Percentiles rank a stretch among this genome's conserved stretches.
Evolutionary conservation across 2,329 filamentous ascomycete genomes (phyloP).

Genomic region (Sclerotiophoma versabilis): DNA sequence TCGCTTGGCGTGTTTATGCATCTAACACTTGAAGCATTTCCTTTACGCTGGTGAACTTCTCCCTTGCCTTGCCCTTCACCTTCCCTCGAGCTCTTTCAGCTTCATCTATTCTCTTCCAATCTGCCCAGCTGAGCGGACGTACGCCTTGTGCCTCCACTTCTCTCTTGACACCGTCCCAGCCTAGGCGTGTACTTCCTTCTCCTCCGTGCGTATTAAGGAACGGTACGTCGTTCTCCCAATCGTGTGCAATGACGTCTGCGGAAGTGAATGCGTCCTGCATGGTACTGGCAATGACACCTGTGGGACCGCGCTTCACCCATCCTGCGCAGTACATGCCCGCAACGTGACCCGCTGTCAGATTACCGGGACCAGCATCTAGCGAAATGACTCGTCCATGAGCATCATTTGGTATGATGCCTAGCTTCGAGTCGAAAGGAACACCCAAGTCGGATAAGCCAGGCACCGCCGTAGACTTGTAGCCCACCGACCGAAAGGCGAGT

Average conservation of each 20-base stretch:
- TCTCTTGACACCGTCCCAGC: slow-evolving; percentile 78
- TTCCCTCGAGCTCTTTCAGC: slow-evolving; percentile 74
- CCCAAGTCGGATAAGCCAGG: slow-evolving; percentile 75
- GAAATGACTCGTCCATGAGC: slow-evolving; percentile 73
- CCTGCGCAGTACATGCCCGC: slow-evolving; percentile 90
- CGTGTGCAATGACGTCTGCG: slow-evolving; percentile 80
- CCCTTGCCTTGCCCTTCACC: slow-evolving; percentile 75
- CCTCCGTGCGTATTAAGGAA: slow-evolving; percentile 57
- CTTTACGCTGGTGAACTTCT: slow-evolving; percentile 66
- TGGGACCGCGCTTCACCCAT: slow-evolving; percentile 95
- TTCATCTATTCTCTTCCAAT: slow-evolving; percentile 87
- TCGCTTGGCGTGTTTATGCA: too few species aligned
- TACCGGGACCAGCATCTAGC: slow-evolving; percentile 45
- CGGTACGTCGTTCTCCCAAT: slow-evolving; percentile 66
- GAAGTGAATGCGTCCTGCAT: slow-evolving; percentile 95
- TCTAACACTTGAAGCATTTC: slow-evolving; percentile 64
- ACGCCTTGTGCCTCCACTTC: slow-evolving; percentile 65
- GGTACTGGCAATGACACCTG: slow-evolving; percentile 93
- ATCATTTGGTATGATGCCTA: slow-evolving; percentile 85
- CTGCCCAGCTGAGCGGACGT: slow-evolving; percentile 76
- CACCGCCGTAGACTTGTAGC: slow-evolving; percentile 84
- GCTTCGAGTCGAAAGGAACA: slow-evolving; percentile 76
- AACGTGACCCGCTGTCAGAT: slow-evolving; percentile 58
- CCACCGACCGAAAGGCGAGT: slow-evolving; percentile 90
- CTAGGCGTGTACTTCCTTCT: slow-evolving; percentile 56